These are phyloP conservation scores for Sarcodon aspratus DNA, from an alignment of 768 basidiomycete species.

Conservation along the genomic window DNA sequence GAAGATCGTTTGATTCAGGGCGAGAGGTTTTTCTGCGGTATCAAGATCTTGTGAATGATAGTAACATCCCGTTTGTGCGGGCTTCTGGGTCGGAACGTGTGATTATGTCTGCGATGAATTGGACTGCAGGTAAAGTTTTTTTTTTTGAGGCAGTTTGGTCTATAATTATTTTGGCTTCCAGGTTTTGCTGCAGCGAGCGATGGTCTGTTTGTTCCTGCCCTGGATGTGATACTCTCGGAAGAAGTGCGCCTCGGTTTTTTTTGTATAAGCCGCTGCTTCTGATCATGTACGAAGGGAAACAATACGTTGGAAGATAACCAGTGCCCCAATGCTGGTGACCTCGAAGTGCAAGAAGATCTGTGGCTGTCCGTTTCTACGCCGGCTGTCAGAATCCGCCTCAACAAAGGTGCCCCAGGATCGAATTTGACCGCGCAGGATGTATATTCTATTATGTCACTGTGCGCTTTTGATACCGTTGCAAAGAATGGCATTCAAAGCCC, in stretches of 20 bases:
- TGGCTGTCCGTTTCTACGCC: constrained; percentile 51
- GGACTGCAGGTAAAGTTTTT: constrained; percentile 41
- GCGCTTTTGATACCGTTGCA: constrained; percentile 71
- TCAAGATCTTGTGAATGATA: constrained; percentile 26
- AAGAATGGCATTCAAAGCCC: constrained; percentile 32
- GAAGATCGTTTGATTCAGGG: constrained; percentile 42
- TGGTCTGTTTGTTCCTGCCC: constrained; percentile 28
- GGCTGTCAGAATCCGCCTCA: constrained; percentile 47
- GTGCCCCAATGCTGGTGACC: constrained; percentile 45
- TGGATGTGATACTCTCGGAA: constrained; percentile 50
- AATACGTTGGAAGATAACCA: constrained; percentile 56
- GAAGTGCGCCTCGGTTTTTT: constrained; percentile 23
- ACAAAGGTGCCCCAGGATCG: constrained; percentile 49
- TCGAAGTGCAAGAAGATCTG: constrained; percentile 28
- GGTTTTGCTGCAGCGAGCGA: constrained; percentile 50
- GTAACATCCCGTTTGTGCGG: constrained; percentile 42
- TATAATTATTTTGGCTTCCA: constrained; percentile 11
- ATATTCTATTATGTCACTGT: constrained; percentile 54
- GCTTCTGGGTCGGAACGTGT: constrained; percentile 45
- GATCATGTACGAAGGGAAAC: constrained; percentile 23
- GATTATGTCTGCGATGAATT: constrained; percentile 55
- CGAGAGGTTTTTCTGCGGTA: constrained; percentile 43
- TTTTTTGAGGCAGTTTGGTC: neutral
- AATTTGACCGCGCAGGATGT: constrained; percentile 44
- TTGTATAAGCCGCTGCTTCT: neutral